A percentile compares a stretch with the other conserved stretches of the same genome.
Conservation (phyloP, 352 stramenopile species). For the Phytophthora capsici region DNA sequence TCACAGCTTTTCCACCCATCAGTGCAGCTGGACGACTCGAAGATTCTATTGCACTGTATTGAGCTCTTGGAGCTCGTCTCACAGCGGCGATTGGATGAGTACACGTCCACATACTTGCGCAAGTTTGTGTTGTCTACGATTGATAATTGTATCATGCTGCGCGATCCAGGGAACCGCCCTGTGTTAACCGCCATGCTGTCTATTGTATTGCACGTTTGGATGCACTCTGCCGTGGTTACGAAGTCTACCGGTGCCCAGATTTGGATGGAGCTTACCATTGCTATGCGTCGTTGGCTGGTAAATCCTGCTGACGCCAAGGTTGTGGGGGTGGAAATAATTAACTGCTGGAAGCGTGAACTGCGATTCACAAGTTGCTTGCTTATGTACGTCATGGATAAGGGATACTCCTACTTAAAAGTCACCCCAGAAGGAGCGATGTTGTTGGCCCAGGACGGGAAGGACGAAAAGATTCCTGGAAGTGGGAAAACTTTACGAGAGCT, state of each 20-base stretch:
- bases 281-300: conserved; percentile 81
- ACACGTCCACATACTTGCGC: conserved; percentile 85
- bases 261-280: conserved; percentile 84
- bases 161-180: conserved; percentile 60
- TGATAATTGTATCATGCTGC: conserved; percentile 79
- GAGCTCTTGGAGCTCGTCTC: conserved; percentile 87
- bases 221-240: conserved; percentile 71
- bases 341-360: conserved; percentile 88
- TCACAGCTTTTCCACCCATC: conserved; percentile 89
- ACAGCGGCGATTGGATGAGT: conserved; percentile 81
- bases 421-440: conserved; percentile 63
- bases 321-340: conserved; percentile 71
- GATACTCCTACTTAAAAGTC: conserved; percentile 75
- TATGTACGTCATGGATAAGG: conserved; percentile 83
- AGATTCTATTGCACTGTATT: conserved; percentile 86
- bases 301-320: conserved; percentile 63
- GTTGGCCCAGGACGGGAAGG: conserved; percentile 52
- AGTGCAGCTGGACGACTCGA: conserved; percentile 82
- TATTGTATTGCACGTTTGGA: conserved; percentile 87
- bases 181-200: conserved; percentile 84
- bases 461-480: conserved; percentile 26
- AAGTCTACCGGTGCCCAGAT: conserved; percentile 69
- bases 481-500: conserved; percentile 61
- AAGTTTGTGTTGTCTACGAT: conserved; percentile 90
- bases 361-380: conserved; percentile 81